A percentile compares a stretch with the other conserved stretches of the same genome.
phyloP scores from a whole-genome alignment of 2,329 filamentous ascomycete genomes.

The Karstenula rhodostoma region DNA sequence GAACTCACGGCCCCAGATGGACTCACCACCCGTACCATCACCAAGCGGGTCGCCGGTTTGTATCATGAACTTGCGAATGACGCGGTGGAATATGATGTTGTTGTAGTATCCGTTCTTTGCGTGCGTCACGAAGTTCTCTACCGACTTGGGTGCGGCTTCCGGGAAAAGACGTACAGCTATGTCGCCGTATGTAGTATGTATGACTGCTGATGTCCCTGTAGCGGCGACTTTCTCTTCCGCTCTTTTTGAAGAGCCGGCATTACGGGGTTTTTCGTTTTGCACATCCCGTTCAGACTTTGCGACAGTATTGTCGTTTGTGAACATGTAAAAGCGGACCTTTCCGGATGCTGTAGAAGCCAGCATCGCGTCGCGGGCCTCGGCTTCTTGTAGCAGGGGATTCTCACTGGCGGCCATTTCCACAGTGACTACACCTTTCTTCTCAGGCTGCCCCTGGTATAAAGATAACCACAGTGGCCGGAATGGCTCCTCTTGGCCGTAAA shows the following conservation, averaged over 20 bases:
- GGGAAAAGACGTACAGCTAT: constrained; percentile 94
- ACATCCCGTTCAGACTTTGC: constrained; percentile 73
- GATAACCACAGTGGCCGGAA: constrained; percentile 83
- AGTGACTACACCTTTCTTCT: constrained; percentile 91
- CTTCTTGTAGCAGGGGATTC: constrained; percentile 92
- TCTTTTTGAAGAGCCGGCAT: constrained; percentile 61
- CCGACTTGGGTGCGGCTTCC: constrained; percentile 88
- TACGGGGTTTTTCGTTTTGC: constrained; percentile 90
- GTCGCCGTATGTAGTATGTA: constrained; percentile 94
- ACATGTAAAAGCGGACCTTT: constrained; percentile 97
- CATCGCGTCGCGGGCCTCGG: constrained; percentile 89
- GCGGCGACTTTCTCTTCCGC: constrained; percentile 68
- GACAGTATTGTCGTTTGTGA: constrained; percentile 82
- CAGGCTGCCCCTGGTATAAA: constrained; percentile 92
- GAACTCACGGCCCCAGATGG: constrained; percentile 92
- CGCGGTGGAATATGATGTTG: constrained; percentile 94
- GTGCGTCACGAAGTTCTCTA: constrained; percentile 97
- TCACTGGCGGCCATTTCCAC: constrained; percentile 96
- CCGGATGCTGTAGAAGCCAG: constrained; percentile 82
- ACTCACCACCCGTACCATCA: constrained; percentile 88
- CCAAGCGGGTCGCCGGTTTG: constrained; percentile 85
- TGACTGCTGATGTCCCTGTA: constrained; percentile 78
- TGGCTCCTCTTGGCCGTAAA: constrained; percentile 89
- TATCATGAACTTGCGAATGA: constrained; percentile 99
- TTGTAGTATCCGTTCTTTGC: constrained; percentile 94